Evolutionary conservation across 2,329 filamentous ascomycete genomes (phyloP), one percentile per base, ranked within the genome.

Genomic region (Scortechinia acanthostroma): DNA sequence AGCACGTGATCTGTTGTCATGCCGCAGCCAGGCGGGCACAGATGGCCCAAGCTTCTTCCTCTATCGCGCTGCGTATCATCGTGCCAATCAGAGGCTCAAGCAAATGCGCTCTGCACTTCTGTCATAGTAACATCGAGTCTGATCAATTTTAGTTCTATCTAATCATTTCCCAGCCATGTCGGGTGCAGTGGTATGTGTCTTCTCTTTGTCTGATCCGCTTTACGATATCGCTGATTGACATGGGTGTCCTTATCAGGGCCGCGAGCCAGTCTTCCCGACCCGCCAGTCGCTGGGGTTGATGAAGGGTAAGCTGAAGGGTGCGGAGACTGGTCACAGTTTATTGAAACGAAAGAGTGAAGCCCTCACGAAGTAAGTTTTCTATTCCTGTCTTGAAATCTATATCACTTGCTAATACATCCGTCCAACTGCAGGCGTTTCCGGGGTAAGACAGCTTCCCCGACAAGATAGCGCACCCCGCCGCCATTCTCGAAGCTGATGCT

Each of bases 261-360:
- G 93, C 65, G 93, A 98, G 71, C 78, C 91, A 60, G 91, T 98
- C 69, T 98, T 98, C 70, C 88, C 93, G 58, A 98, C 93, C 62
- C 88, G 93, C 59, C 93, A 98, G 74, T 95, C 90, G 64, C 75
- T 98, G 69, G 91, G 90, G 52, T 69, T 94, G 61, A 98, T 98
- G 91, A 97, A 97, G 71, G 82, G 85, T 53, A 98, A 98, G 76
- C 82, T 98, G 61, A 97, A 97, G 74, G 91, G 87, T 50, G 87
- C 87, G 46, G 86, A 91, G 65, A 89, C 81, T 42, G 93, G 93
- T 43, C 91, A 98, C 71, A 95, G 87, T 65, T 73, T 98, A 62
- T 73, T 98, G 51, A 98, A 98, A 75, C 78, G 93, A 60, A 98
- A 98, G 76, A 96, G 91, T 65, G 93, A 98, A 69, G 93, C 93